These are phyloP conservation scores for Artemisia princeps DNA, from an alignment of 140 eudicot genomes.

Conservation along the genomic window DNA sequence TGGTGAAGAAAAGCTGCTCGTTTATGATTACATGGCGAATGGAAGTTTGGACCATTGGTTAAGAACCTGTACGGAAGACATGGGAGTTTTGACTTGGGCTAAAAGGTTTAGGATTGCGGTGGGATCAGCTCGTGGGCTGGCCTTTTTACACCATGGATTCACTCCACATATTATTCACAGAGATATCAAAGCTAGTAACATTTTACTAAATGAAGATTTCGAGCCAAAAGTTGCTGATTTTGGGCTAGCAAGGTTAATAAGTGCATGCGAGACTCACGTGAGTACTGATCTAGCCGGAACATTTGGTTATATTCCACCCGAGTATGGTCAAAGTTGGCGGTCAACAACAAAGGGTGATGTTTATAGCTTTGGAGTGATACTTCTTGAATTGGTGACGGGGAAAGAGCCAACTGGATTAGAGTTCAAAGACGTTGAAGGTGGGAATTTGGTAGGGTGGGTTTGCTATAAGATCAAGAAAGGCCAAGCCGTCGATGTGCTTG, in stretches of 20 bases:
- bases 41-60: conserved; percentile 83
- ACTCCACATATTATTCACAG: conserved; percentile 79
- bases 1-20: conserved; percentile 68
- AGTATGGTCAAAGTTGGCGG: conserved; percentile 87
- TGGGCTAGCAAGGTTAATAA: conserved; percentile 74
- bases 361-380: conserved; percentile 74
- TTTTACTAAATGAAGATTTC: conserved; percentile 52
- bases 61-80: conserved; percentile 40
- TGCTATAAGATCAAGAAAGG: conserved; percentile 54
- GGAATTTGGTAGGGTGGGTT: conserved; percentile 89
- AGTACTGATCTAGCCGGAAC: conserved; percentile 87
- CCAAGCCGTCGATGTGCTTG: conserved; percentile 58
- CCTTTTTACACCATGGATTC: conserved; percentile 74
- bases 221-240: conserved; percentile 85
- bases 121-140: conserved; percentile 81
- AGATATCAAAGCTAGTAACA: conserved; percentile 79
- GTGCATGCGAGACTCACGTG: conserved; percentile 83
- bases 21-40: conserved; percentile 69
- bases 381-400: conserved; percentile 72
- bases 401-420: conserved; percentile 82
- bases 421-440: conserved; percentile 79
- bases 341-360: conserved; percentile 77
- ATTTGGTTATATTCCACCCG: conserved; percentile 83
- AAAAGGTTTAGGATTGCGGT: conserved; percentile 56
- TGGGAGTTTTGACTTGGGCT: conserved; percentile 48